A percentile compares a stretch with the other conserved stretches of the same genome.
Conservation (phyloP, 108 stramenopile species). For the Discostella stelligeroides region DNA sequence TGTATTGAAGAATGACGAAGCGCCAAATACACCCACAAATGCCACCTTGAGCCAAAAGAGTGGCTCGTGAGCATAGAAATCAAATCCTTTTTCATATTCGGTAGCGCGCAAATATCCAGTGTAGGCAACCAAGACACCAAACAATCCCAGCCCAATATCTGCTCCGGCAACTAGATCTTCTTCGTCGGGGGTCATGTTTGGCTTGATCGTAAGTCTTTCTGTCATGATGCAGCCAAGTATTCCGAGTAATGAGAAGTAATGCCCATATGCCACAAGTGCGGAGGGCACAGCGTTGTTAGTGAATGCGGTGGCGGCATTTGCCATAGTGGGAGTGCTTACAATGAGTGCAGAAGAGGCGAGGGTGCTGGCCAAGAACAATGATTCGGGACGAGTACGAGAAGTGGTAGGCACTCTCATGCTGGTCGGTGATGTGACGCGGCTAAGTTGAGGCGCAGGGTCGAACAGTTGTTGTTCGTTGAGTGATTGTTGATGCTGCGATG, state of each 20-base stretch:
- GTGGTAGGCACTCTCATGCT: not conserved
- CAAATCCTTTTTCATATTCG: slow-evolving; percentile 72
- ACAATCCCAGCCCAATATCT: slow-evolving; percentile 62
- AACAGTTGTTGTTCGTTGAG: slow-evolving; percentile 38
- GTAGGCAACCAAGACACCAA: slow-evolving; percentile 45
- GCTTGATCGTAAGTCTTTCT: slow-evolving; percentile 70
- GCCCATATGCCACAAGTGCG: slow-evolving; percentile 77
- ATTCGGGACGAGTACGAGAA: slow-evolving; percentile 10
- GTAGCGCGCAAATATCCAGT: slow-evolving; percentile 68
- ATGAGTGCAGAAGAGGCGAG: slow-evolving; percentile 11
- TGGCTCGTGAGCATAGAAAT: slow-evolving; percentile 82
- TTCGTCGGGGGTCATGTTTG: slow-evolving; percentile 65
- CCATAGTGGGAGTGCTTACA: slow-evolving; percentile 28
- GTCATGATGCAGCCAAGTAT: slow-evolving; percentile 56
- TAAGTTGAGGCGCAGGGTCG: slow-evolving; percentile 3
- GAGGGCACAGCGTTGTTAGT: slow-evolving; percentile 48
- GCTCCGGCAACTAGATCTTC: slow-evolving; percentile 60
- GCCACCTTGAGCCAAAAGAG: slow-evolving; percentile 85
- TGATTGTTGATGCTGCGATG: slow-evolving; percentile 9
- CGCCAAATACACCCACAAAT: slow-evolving; percentile 59
- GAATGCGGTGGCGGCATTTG: slow-evolving; percentile 54
- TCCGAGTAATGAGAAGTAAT: slow-evolving; percentile 64
- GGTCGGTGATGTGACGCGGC: not conserved
- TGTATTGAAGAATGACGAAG: slow-evolving; percentile 65
- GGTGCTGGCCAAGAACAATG: slow-evolving; percentile 24